Conservation (phyloP, 768 basidiomycete genomes). For the Russula sp. region DNA sequence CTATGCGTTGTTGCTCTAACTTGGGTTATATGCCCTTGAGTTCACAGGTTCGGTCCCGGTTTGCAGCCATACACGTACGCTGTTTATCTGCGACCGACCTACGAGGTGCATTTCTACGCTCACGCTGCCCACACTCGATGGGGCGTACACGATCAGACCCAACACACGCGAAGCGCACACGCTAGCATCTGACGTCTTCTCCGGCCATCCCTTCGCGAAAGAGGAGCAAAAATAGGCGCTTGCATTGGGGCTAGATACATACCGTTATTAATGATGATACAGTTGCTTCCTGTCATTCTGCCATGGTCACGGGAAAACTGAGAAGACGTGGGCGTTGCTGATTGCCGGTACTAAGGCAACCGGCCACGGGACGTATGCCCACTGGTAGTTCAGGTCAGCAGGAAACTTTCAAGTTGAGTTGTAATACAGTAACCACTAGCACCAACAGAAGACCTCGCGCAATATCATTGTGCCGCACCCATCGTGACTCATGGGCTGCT, state of each 20-base stretch:
- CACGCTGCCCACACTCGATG: not conserved
- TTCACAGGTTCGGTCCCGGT: not conserved
- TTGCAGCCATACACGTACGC: not conserved
- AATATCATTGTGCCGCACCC: no score
- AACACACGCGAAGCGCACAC: not conserved
- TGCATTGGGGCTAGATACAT: not conserved
- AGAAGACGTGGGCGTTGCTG: no score
- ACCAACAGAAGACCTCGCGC: no score
- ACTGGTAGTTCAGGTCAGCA: no score
- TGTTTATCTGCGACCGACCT: not conserved
- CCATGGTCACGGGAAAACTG: no score
- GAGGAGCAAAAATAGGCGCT: not conserved
- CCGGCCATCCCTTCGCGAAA: not conserved
- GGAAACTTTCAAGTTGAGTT: no score
- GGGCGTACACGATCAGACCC: not conserved
- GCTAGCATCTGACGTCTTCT: not conserved
- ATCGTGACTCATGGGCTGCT: no score
- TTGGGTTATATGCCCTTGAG: slow-evolving; percentile 16
- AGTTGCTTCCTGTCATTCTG: no score
- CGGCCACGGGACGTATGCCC: no score
- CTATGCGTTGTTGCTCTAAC: not conserved
- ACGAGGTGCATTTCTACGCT: not conserved
- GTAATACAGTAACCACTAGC: no score
- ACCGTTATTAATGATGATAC: no score
- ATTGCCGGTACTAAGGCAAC: no score